Conservation (phyloP, 805 yeast genomes). For the Starmera caribaea region DNA sequence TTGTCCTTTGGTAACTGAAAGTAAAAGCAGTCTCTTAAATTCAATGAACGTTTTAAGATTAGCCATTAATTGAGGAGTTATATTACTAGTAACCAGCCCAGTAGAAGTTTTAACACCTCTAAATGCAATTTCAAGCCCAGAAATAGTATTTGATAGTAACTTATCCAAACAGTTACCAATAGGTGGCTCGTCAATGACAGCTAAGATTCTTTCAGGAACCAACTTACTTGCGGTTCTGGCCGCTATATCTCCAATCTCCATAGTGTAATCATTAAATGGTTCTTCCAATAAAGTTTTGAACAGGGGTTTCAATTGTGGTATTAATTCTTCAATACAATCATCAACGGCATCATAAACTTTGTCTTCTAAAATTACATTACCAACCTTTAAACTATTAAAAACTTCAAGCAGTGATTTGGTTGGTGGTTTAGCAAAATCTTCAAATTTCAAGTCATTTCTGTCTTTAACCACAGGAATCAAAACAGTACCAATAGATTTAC, state of each 20-base stretch:
- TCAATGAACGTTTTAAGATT: conserved; percentile 44
- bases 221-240: conserved; percentile 1
- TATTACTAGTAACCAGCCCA: conserved; percentile 40
- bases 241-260: conserved; percentile 3
- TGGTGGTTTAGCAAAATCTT: conserved; percentile 4
- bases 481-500: conserved; percentile 77
- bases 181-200: conserved; percentile 23
- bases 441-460: conserved; percentile 27
- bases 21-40: conserved; percentile 10
- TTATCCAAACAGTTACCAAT: conserved; percentile 17
- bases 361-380: conserved; percentile 3
- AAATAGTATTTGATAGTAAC: conserved; percentile 45
- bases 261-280: too few relatives aligned
- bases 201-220: conserved; percentile 12
- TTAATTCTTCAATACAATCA: conserved; percentile 5
- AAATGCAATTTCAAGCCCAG: conserved; percentile 54
- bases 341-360: conserved; percentile 3
- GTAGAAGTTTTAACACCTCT: conserved; percentile 37
- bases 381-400: conserved; percentile 4
- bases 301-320: conserved; percentile 2
- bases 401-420: conserved; percentile 11
- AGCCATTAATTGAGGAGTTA: conserved; percentile 53
- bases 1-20: conserved; percentile 1
- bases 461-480: conserved; percentile 71
- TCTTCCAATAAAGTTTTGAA: conserved; percentile 1